These are phyloP conservation scores for Kingdonia uniflora DNA, from an alignment of 164 flowering plant species.

Conservation along the genomic window DNA sequence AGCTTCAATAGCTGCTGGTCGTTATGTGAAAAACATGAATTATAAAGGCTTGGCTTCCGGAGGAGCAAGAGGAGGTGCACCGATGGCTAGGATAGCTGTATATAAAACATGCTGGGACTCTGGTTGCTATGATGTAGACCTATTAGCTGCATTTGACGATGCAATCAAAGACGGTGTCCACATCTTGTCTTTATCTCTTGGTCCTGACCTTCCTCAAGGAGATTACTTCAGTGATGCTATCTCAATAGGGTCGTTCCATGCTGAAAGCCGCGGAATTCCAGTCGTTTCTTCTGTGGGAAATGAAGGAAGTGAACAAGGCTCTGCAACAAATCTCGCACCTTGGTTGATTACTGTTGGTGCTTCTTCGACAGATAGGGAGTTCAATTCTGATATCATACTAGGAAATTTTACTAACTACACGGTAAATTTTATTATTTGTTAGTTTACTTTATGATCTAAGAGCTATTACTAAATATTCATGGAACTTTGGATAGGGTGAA, in stretches of 20 bases:
- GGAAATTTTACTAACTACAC: conserved; percentile 33
- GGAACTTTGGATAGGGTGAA: conserved; percentile 39
- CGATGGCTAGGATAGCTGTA: conserved; percentile 67
- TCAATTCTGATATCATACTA: conserved; percentile 45
- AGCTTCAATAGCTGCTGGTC: conserved; percentile 78
- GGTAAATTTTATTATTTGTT: conserved; percentile 22
- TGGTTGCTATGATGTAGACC: conserved; percentile 73
- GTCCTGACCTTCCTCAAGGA: conserved; percentile 61
- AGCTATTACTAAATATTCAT: not conserved
- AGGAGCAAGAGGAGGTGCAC: conserved; percentile 84
- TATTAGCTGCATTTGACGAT: conserved; percentile 80
- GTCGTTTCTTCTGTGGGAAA: conserved; percentile 79
- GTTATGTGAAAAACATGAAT: conserved; percentile 52
- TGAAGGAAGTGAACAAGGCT: conserved; percentile 42
- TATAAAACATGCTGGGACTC: conserved; percentile 83
- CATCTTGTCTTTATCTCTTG: conserved; percentile 60
- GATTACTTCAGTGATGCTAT: conserved; percentile 75
- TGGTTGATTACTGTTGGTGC: conserved; percentile 84
- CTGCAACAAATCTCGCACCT: conserved; percentile 74
- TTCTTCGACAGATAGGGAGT: conserved; percentile 69
- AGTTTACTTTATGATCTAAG: not conserved
- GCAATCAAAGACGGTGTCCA: conserved; percentile 76
- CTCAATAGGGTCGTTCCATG: conserved; percentile 76
- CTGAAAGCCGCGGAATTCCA: conserved; percentile 47
- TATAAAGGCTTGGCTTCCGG: conserved; percentile 59